phyloP scores from a whole-genome alignment of 176 grass and related monocot species.

The Cocos nucifera region DNA sequence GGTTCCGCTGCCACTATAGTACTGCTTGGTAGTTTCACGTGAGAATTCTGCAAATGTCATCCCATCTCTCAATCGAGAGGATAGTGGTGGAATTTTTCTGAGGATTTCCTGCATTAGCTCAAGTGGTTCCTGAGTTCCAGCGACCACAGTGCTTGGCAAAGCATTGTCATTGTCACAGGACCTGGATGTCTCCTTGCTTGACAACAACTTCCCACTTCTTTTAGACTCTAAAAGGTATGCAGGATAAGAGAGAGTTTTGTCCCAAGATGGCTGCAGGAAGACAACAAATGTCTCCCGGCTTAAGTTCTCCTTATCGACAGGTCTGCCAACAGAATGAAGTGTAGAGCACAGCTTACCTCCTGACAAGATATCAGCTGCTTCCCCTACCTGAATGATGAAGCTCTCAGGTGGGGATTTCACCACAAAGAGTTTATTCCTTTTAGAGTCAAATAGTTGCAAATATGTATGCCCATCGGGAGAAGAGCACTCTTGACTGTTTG shows the following conservation, averaged over 20 bases:
- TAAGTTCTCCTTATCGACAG: conserved; percentile 27
- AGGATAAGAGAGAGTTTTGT: conserved; percentile 41
- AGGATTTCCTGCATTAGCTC: conserved; percentile 37
- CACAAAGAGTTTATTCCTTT: conserved; percentile 42
- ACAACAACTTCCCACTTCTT: conserved; percentile 8
- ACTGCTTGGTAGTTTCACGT: conserved; percentile 76
- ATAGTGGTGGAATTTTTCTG: conserved; percentile 52
- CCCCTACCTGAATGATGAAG: conserved; percentile 82
- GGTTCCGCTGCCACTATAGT: conserved; percentile 61
- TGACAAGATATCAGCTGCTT: conserved; percentile 70
- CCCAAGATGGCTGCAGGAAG: conserved; percentile 80
- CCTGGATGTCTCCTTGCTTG: neutral
- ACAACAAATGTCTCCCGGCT: conserved; percentile 82
- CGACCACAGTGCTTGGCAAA: neutral
- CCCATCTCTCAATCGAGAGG: conserved; percentile 55
- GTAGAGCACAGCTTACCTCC: conserved; percentile 61
- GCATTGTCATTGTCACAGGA: conserved; percentile 9
- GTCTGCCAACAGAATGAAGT: conserved; percentile 69
- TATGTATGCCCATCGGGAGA: conserved; percentile 44
- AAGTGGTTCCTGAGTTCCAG: neutral
- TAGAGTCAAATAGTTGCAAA: conserved; percentile 54
- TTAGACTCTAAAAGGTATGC: conserved; percentile 21
- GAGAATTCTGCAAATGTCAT: conserved; percentile 96
- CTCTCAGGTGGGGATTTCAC: conserved; percentile 52
- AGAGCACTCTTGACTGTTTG: conserved; percentile 27